phyloP scores from a whole-genome alignment of 371 early-diverging fungal species.

The Sanchytrium tribonematis region DNA sequence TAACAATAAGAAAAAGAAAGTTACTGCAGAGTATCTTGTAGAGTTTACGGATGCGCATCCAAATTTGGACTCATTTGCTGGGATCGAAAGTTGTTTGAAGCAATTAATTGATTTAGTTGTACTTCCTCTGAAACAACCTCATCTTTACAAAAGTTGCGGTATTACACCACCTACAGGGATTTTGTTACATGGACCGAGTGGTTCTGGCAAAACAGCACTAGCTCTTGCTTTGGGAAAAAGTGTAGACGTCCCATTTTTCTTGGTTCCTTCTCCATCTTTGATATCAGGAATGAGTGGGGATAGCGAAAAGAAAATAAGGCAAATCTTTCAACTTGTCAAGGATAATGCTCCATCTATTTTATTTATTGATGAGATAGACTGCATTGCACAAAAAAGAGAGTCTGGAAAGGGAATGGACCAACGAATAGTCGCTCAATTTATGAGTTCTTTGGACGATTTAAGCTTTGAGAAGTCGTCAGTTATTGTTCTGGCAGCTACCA shows the following conservation, averaged over 20 bases:
- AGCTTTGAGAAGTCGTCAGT: constrained; percentile 22
- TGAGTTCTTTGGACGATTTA: constrained; percentile 91
- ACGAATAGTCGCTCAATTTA: constrained; percentile 89
- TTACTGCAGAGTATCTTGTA: too few species aligned
- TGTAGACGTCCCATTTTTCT: constrained; percentile 71
- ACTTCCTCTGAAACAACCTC: too few species aligned
- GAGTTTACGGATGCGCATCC: too few species aligned
- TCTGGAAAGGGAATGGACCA: constrained; percentile 96
- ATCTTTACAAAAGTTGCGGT: too few species aligned
- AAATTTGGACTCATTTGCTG: too few species aligned
- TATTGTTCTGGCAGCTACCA: constrained; percentile 95
- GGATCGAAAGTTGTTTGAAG: too few species aligned
- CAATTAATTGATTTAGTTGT: too few species aligned
- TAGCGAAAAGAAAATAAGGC: constrained; percentile 92
- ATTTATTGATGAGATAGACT: constrained; percentile 99
- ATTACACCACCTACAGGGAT: too few species aligned
- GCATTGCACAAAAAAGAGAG: constrained; percentile 98
- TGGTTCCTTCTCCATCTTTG: constrained; percentile 93
- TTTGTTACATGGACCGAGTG: constrained; percentile 69
- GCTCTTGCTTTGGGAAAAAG: too few species aligned
- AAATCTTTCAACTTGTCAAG: constrained; percentile 86
- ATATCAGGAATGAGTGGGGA: constrained; percentile 98
- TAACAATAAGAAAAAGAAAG: too few species aligned
- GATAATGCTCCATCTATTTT: constrained; percentile 66
- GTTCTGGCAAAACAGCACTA: constrained; percentile 77